Percentiles rank a stretch among this genome's conserved stretches.
phyloP scores from a whole-genome alignment of 257 asterid species.

The Solanum okadae region DNA sequence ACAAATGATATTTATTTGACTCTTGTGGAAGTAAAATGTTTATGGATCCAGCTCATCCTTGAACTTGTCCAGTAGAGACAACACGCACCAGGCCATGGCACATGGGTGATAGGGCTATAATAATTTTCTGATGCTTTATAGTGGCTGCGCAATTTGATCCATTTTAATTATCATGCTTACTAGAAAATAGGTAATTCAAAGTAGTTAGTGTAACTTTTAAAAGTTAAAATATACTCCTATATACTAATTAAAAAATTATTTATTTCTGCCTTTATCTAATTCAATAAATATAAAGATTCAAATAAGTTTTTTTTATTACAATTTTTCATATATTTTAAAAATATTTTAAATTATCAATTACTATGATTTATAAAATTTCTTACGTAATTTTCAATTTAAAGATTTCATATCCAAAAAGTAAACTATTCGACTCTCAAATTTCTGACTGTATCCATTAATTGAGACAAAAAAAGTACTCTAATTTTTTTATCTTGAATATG shows the following conservation, averaged over 20 bases:
- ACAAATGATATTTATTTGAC: background rate
- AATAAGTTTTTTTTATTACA: too few species aligned
- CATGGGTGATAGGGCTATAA: background rate
- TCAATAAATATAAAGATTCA: background rate
- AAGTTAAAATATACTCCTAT: too few species aligned
- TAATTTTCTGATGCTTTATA: background rate
- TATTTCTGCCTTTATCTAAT: background rate
- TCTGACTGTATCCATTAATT: too few species aligned
- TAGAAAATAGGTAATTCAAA: fast-evolving
- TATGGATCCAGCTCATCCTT: background rate
- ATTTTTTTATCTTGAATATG: too few species aligned
- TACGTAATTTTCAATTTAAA: too few species aligned
- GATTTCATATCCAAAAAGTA: fast-evolving
- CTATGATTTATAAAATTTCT: too few species aligned
- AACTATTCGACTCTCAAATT: too few species aligned
- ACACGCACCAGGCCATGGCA: background rate
- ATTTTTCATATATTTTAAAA: too few species aligned
- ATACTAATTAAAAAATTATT: background rate
- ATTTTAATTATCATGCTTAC: background rate
- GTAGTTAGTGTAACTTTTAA: too few species aligned
- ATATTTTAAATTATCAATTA: too few species aligned
- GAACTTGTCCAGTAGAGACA: background rate
- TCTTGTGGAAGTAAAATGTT: background rate
- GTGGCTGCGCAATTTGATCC: fast-evolving
- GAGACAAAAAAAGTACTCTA: too few species aligned